Base-by-base conservation (phyloP, 2,329 filamentous ascomycete species). In the Clonostachys rhizophaga region DNA sequence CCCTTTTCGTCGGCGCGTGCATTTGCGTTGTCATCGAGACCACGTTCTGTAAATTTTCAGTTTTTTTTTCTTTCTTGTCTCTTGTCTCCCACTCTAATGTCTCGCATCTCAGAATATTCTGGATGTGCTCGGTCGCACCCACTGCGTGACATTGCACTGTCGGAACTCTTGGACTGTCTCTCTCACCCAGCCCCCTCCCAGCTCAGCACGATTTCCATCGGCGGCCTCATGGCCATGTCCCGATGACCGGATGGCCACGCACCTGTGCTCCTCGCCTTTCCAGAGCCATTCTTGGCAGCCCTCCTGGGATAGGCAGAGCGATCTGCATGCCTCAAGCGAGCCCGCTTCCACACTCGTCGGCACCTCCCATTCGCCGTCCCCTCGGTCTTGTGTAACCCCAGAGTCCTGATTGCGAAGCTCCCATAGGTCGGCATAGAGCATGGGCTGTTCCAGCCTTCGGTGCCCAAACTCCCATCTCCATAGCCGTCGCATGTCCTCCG, bases 401-500 rank as follows among this genome's bases (percentile, higher is more conserved):
- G 48, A 53, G 16, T 58, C 53, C 6, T 59, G 58, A 42, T 67
- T 65, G 50, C 65, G 56, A 50, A 71, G 63, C 30, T 63, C 55
- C 62, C 57, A 69, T 1, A 69, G 52, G 42, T 69, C 66, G 6
- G 60, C 55, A 45, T 69, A 70, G 2, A 68, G 52, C 6, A 69
- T 49, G 1, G 67, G 67, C 33, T 58, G 60, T 61, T 60, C 59
- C 4, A 59, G 44, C 17, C 58, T 54, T 48, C 66, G 56, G 40
- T 57, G 53, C 8, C 50, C 51, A 47, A 65, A 61, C 48, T 69
- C 67, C 68, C 67, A 81, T 47, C 68, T 65, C 67, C 74, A 76
- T 39, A 80, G 57, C 1, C 65, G 62, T 10, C 64, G 58, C 71
- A 79, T 76, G 46, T 78, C 74, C 24, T 69, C 62, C 1, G 71